phyloP scores from a whole-genome alignment of 2,329 filamentous ascomycete species.

The Fusarium papillatum region DNA sequence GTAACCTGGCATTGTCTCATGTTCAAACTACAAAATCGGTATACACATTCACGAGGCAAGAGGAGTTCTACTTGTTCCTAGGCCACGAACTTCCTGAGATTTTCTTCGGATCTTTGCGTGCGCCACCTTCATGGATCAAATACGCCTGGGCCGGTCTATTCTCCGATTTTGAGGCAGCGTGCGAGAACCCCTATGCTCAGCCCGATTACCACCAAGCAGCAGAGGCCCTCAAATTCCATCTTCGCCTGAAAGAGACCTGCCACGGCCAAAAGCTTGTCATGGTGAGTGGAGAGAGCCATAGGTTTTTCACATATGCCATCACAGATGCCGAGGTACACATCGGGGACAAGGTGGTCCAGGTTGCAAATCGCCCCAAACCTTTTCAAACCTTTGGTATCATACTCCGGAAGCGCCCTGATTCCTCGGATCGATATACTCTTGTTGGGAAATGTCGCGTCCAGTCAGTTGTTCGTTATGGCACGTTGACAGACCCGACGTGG shows the following conservation, averaged over 20 bases:
- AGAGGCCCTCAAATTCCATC: not conserved
- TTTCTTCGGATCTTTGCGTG: not conserved
- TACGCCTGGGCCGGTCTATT: not conserved
- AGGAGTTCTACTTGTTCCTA: not conserved
- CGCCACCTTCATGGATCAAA: not conserved
- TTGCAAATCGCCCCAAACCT: not conserved
- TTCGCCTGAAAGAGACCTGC: not conserved
- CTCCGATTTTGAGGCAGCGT: not conserved
- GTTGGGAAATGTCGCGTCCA: not conserved
- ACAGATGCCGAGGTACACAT: not conserved
- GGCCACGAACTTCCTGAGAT: not conserved
- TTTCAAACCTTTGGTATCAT: not conserved
- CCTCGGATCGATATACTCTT: not conserved
- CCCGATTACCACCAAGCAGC: not conserved
- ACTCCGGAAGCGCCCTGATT: not conserved
- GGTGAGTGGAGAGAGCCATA: not conserved
- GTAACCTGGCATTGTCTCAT: not conserved
- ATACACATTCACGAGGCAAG: not conserved
- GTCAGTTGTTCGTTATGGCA: not conserved
- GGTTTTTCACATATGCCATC: not conserved
- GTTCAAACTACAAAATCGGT: not conserved
- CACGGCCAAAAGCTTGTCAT: not conserved
- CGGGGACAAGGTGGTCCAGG: not conserved
- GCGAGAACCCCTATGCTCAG: not conserved
- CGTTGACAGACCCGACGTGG: not conserved